Conservation (phyloP, 2,329 filamentous ascomycete genomes). For the Xylaria sp. region DNA sequence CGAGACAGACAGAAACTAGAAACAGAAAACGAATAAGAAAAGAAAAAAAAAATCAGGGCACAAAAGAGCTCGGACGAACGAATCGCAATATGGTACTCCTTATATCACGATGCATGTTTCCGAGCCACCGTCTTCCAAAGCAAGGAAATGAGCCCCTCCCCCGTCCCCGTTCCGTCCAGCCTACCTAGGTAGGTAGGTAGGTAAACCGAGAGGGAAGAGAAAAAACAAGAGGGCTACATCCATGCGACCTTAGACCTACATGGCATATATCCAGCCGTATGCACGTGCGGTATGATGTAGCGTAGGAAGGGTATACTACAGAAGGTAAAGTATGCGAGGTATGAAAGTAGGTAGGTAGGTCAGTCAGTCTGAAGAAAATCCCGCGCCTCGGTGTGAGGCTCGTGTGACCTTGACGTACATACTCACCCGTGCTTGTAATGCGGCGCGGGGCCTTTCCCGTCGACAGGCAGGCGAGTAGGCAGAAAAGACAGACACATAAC, state of each 20-base stretch:
- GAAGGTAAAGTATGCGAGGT: neutral
- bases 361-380: conserved; percentile 11
- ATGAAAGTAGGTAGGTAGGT: neutral
- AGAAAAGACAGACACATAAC: neutral
- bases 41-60: neutral
- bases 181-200: conserved; percentile 5
- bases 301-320: neutral
- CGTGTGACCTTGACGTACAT: conserved; percentile 25
- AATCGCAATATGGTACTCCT: conserved; percentile 5
- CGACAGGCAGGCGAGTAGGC: neutral
- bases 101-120: conserved; percentile 24
- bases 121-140: conserved; percentile 13
- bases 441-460: conserved; percentile 21
- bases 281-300: neutral
- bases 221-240: neutral
- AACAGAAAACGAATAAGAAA: neutral
- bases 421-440: neutral
- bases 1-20: neutral
- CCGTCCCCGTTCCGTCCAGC: neutral
- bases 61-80: neutral
- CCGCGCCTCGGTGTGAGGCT: conserved; percentile 35
- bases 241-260: conserved; percentile 16
- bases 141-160: conserved; percentile 10
- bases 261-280: neutral
- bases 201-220: conserved; percentile 1